Percentiles rank a stretch among this genome's conserved stretches.
These are phyloP conservation scores for Closterium sp. DNA, from an alignment of 139 green algal species.

Conservation along the genomic window DNA sequence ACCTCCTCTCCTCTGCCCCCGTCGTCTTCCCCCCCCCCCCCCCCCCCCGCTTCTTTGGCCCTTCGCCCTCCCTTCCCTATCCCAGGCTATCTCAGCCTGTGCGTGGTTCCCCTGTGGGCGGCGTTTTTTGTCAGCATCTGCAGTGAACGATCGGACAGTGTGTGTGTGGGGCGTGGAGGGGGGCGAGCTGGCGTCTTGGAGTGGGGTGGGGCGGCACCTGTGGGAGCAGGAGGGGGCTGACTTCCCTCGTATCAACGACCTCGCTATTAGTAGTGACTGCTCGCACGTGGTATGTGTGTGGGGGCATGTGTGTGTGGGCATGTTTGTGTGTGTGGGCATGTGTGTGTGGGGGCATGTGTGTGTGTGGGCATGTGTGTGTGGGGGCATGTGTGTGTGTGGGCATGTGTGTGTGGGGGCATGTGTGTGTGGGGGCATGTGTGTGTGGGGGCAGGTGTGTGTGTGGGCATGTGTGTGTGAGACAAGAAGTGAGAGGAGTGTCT, in stretches of 20 bases:
- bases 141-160: conserved; percentile 64
- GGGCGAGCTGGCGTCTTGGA: conserved; percentile 51
- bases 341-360: no score
- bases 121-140: conserved; percentile 67
- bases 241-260: conserved; percentile 69
- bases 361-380: no score
- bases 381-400: no score
- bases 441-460: no score
- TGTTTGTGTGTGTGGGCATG: no score
- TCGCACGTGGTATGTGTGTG: conserved; percentile 19
- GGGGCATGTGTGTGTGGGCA: no score
- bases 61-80: neutral
- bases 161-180: conserved; percentile 63
- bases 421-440: no score
- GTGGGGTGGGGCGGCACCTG: neutral
- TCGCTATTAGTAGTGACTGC: conserved; percentile 68
- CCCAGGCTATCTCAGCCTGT: conserved; percentile 63
- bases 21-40: no score
- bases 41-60: neutral
- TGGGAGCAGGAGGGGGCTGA: neutral
- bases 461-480: no score
- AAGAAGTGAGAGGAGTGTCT: no score
- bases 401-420: no score
- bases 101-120: conserved; percentile 77
- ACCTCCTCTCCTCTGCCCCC: no score